These are phyloP conservation scores for Mytilinidion resinicola DNA, from an alignment of 495 filamentous ascomycete genomes.

Conservation along the genomic window DNA sequence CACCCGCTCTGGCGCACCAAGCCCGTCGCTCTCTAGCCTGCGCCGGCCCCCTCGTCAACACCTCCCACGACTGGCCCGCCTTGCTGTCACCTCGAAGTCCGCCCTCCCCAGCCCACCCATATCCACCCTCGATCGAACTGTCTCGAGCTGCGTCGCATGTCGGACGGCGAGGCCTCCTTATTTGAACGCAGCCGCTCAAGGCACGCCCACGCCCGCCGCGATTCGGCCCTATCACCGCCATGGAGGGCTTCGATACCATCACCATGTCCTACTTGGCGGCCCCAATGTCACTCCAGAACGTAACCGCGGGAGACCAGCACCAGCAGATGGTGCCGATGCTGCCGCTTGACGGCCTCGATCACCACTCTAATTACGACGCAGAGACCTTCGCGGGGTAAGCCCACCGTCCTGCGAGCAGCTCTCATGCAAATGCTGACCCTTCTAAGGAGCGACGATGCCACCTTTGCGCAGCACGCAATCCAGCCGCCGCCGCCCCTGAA, in stretches of 20 bases:
- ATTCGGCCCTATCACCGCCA: constrained; percentile 32
- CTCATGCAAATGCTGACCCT: constrained; percentile 20
- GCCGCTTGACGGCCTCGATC: constrained; percentile 50
- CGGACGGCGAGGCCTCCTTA: constrained; percentile 11
- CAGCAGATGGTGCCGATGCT: constrained; percentile 44
- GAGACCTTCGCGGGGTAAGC: constrained; percentile 55
- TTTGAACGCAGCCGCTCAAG: constrained; percentile 25
- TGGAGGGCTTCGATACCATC: constrained; percentile 62
- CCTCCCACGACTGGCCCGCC: background rate
- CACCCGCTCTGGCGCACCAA: background rate
- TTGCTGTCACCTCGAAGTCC: background rate
- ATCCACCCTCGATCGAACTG: background rate
- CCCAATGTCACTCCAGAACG: constrained; percentile 48
- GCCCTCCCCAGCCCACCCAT: background rate
- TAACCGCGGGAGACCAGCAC: constrained; percentile 46
- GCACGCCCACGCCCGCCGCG: constrained; percentile 17
- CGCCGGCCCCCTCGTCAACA: background rate
- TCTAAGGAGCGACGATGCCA: constrained; percentile 25
- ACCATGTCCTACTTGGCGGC: constrained; percentile 55
- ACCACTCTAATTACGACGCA: constrained; percentile 50
- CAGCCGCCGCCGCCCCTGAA: constrained; percentile 32
- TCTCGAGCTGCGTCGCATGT: constrained; percentile 11
- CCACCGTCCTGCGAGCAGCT: background rate
- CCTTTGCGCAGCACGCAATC: constrained; percentile 17
- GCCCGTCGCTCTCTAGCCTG: background rate